Base-by-base conservation (phyloP, 805 yeast genomes). In the Yamadazyma phyllophila region DNA sequence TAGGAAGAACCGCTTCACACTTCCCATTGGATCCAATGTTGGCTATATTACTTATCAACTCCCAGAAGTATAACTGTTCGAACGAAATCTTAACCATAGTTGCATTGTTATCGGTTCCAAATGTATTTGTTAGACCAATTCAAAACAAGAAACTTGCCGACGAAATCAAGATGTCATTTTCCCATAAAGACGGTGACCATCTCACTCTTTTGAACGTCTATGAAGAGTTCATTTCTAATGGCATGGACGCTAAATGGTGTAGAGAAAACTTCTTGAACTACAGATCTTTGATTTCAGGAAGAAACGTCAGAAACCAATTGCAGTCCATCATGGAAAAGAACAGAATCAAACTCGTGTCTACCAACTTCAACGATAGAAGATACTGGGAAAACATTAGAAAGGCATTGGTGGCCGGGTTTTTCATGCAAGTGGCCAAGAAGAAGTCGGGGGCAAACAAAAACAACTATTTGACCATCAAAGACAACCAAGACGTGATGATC, bases 361-460 rank as follows among this genome's bases (percentile, higher is more conserved):
- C 89, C 2, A 83, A 85, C 34, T 60, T 51, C 44, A 83, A 82
- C 57, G 73, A 76, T 51, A 80, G 78, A 42, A 60, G 62, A 35
- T 90, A 88, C 67, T 84, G 83, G 65, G 82, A 78, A 55, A 85
- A 88, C 57, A 83, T 94, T 52, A 77, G 96, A 46, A 87, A 85
- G 63, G 96, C 98, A 0, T 67, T 94, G 47, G 77, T 88, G 3
- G 79, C 88, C n/a, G 99, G 99, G 1, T 91, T 90, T 65, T 94
- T 94, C 73, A 91, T 94, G 98, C 99, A 94, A 71, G 96, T 88
- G 45, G 98, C 97, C 29, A 94, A 91, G 71, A 88, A 88, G 73
- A 82, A 81, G 70, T 79, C 86, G n/a, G 83, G 88, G 32, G 76
- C 80, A 35, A 47, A 42, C 24, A 51, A 51, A 27, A 85, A 84